Percentiles rank a stretch among this genome's conserved stretches.
phyloP scores from a whole-genome alignment of 1,139 yeast species.

The Geotrichum citri-aurantii region DNA sequence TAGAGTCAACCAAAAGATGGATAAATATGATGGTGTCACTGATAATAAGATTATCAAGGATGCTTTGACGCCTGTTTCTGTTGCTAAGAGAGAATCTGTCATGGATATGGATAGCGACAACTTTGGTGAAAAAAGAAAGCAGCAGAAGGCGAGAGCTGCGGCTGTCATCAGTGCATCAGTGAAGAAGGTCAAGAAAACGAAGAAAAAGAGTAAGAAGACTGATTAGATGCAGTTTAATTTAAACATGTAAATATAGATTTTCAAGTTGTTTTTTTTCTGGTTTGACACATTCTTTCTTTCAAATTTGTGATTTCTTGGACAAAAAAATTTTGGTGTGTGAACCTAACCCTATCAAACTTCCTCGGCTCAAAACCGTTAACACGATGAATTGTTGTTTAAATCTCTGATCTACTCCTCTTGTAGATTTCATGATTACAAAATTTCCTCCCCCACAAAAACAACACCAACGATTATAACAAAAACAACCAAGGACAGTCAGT shows the following conservation, averaged over 20 bases:
- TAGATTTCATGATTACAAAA: not conserved
- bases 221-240: not conserved
- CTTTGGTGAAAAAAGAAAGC: slow-evolving; percentile 69
- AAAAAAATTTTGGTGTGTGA: no score
- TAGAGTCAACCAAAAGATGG: slow-evolving; percentile 74
- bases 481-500: not conserved
- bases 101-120: slow-evolving; percentile 91
- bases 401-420: not conserved
- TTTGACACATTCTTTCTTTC: not conserved
- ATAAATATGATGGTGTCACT: slow-evolving; percentile 57
- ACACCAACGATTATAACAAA: no score
- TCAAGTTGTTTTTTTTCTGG: not conserved
- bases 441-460: not conserved
- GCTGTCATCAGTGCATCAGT: not conserved
- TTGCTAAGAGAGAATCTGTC: slow-evolving; percentile 82
- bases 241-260: not conserved
- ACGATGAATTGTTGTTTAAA: not conserved
- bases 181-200: not conserved
- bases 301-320: not conserved
- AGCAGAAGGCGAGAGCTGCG: slow-evolving; percentile 44
- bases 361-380: not conserved
- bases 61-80: slow-evolving; percentile 61
- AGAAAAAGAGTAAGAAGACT: not conserved
- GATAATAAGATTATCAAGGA: slow-evolving; percentile 70
- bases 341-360: not conserved